Percentiles rank a stretch among this genome's conserved stretches.
These are phyloP conservation scores for barrel medic (Medicago truncatula) DNA, from an alignment of 306 rosid species.

Conservation along the genomic window MtrunA17r5.0-ANR NC_053046.1:26920001-26920500, in stretches of 20 bases:
- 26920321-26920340: not conserved
- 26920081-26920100: not conserved
- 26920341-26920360: not conserved
- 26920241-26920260: no score
- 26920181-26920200: no score
- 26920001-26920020: not conserved
- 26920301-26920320: not conserved
- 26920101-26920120: not conserved
- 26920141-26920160: not conserved
- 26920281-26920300: not conserved
- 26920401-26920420: not conserved
- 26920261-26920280: not conserved
- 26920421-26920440: not conserved
- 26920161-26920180: not conserved
- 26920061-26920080: not conserved
- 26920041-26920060: no score
- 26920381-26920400: not conserved
- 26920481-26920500: no score
- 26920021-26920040: not conserved
- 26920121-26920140: not conserved
- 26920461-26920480: not conserved
- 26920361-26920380: slow-evolving; percentile 6
- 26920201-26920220: no score
- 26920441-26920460: not conserved
- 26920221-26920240: not conserved